These are phyloP conservation scores for Phyllosticta citribraziliensis DNA, from an alignment of 2,329 filamentous ascomycete species.

Conservation along the genomic window DNA sequence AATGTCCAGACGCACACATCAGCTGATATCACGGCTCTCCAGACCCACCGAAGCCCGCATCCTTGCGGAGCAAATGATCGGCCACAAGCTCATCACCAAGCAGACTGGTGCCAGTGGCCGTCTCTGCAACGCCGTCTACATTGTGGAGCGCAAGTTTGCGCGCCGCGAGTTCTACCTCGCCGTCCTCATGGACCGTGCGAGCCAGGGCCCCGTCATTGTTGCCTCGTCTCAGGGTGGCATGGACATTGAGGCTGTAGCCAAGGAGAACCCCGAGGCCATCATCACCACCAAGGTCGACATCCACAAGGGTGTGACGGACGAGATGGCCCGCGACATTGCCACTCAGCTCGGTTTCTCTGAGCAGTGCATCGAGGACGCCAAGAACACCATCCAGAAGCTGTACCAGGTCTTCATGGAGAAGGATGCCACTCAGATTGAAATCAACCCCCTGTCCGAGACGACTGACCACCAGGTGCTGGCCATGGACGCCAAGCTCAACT, in stretches of 20 bases:
- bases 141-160: constrained; percentile 99
- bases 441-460: constrained; percentile 97
- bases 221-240: constrained; percentile 97
- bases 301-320: constrained; percentile 88
- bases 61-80: constrained; percentile 99
- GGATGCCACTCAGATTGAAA: constrained; percentile 98
- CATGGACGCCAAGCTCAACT: constrained; percentile 98
- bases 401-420: constrained; percentile 99
- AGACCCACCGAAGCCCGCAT: constrained; percentile 85
- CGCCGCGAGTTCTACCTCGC: constrained; percentile 98
- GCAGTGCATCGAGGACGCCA: constrained; percentile 92
- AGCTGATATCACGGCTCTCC: constrained; percentile 6
- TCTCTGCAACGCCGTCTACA: constrained; percentile 95
- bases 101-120: constrained; percentile 91
- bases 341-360: constrained; percentile 92
- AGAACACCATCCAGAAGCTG: constrained; percentile 94
- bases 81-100: constrained; percentile 99
- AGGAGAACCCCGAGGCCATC: constrained; percentile 95
- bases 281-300: constrained; percentile 90
- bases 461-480: constrained; percentile 96
- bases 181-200: constrained; percentile 91
- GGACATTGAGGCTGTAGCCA: constrained; percentile 97
- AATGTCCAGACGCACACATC: constrained; percentile 5
- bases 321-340: constrained; percentile 83
- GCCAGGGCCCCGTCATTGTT: constrained; percentile 88